Conservation (phyloP, 345 rosid species). For the Populus pruinosa region DNA sequence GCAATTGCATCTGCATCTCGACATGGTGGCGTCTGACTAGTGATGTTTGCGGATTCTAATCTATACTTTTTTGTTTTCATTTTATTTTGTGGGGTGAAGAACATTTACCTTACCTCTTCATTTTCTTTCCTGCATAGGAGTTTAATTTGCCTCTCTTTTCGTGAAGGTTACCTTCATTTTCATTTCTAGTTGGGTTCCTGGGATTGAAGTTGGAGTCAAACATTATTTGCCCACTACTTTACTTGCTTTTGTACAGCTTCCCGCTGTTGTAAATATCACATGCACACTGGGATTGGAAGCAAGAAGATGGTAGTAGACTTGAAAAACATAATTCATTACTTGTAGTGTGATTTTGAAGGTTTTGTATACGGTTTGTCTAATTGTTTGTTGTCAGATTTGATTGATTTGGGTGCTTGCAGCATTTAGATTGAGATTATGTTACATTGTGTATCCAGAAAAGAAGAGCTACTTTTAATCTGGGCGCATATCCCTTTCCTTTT, state of each 20-base stretch:
- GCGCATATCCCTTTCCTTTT: not conserved
- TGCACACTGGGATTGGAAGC: not conserved
- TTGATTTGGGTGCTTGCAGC: conserved; percentile 1
- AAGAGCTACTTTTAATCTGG: too few species aligned
- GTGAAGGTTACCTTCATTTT: not conserved
- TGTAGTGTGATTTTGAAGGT: not conserved
- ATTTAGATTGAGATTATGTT: not conserved
- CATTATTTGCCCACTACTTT: not conserved
- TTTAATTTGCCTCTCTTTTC: not conserved
- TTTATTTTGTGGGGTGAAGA: conserved; percentile 11
- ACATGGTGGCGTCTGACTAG: conserved; percentile 21
- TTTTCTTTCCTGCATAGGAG: not conserved
- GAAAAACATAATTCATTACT: not conserved
- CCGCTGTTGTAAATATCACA: conserved; percentile 24
- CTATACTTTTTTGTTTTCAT: conserved; percentile 6
- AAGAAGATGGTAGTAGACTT: not conserved
- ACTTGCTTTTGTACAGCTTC: not conserved
- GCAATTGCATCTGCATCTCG: conserved; percentile 64
- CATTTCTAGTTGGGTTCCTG: not conserved
- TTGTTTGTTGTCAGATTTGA: not conserved
- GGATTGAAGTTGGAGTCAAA: not conserved
- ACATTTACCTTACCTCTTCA: not conserved
- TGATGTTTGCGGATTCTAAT: conserved; percentile 12
- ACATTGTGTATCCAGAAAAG: not conserved
- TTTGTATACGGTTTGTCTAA: not conserved